Conservation (phyloP, 352 stramenopile species). For the Phytophthora megakarya region DNA sequence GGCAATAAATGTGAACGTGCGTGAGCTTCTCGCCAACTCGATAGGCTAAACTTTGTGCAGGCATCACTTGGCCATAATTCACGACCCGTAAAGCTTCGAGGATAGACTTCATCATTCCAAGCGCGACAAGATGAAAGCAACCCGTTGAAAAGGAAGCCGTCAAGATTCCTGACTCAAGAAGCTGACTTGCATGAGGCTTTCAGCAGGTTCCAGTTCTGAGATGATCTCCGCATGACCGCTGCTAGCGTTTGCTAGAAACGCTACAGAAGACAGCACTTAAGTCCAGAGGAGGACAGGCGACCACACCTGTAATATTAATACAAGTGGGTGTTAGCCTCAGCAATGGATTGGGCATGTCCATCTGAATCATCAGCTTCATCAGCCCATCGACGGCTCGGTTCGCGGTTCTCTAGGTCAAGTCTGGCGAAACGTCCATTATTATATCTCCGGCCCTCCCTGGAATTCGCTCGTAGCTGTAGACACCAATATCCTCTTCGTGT, state of each 20-base stretch:
- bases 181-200: background rate
- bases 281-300: background rate
- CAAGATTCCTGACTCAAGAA: background rate
- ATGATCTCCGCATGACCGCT: background rate
- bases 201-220: background rate
- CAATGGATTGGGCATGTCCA: background rate
- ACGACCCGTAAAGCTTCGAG: background rate
- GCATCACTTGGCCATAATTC: background rate
- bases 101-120: background rate
- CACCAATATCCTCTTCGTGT: background rate
- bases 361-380: background rate
- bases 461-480: background rate
- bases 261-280: conserved; percentile 1
- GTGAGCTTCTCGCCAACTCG: background rate
- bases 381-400: background rate
- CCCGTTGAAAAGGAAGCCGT: too few relatives aligned
- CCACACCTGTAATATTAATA: too few relatives aligned
- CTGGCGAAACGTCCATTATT: background rate
- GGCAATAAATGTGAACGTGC: background rate
- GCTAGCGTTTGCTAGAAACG: background rate
- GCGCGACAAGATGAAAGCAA: background rate
- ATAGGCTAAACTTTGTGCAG: background rate
- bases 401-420: background rate
- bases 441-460: background rate
- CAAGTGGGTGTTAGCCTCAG: too few relatives aligned